Base-by-base conservation (phyloP, 768 basidiomycete species). In the Pleurotus citrinopileatus region DNA sequence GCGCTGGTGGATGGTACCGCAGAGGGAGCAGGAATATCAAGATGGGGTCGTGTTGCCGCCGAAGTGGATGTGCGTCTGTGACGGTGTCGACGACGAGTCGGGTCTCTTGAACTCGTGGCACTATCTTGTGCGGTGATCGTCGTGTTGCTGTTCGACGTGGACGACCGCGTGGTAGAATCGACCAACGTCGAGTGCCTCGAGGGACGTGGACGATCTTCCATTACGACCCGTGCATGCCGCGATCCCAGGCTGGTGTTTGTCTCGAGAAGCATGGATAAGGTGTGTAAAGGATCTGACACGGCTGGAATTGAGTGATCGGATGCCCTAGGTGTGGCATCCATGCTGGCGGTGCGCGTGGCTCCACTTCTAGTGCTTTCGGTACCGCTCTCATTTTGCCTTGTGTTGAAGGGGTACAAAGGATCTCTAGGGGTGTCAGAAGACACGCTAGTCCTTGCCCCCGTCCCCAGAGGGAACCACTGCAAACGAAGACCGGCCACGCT, bases 201-300 rank as follows among this genome's bases (percentile, higher is more conserved):
- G 9, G 29, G 32, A 26, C 48, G 29, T 51, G 48, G 48, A 13
- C 48, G 29, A 51, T 51, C 48, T 32, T 51, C 48, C 12, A 51
- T 51, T n/a, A 51, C 34, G 17, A 51, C 48, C 37, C 48, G 48
- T 37, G 48, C 34, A n/a, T 51, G 48, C 32, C 48, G 23, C 8
- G 48, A 51, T 51, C 48, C 48, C 9, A 37, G 48, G 13, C 19
- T 22, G 0, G 48, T 37, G 34, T 51, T 51, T 20, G 48, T 51
- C 48, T 51, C 48, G 25, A 51, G 48, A 23, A 51, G 48, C 48
- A 51, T 51, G 19, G 48, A 51, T 25, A 51, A 34, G 22, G 48
- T 51, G 34, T 51, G 17, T n/a, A 51, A 37, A 26, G 48, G 48
- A 25, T 51, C 34, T 15, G 48, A 12, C 20, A 51, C 17, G 48